These are phyloP conservation scores for Pleurotus tuber-regium DNA, from an alignment of 768 basidiomycete genomes.

Conservation along the genomic window DNA sequence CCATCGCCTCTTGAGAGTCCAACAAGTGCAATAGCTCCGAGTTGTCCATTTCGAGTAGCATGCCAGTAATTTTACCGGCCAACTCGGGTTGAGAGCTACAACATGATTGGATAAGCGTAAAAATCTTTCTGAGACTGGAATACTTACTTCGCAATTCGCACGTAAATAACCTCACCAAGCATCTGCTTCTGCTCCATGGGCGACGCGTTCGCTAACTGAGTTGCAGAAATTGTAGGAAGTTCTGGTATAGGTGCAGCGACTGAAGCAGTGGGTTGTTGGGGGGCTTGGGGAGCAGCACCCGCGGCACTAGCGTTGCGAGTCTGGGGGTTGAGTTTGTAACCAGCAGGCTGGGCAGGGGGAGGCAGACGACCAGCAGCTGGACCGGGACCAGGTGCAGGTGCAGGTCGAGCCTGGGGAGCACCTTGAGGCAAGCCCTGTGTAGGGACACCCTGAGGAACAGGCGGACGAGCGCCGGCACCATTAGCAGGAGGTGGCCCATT, in stretches of 20 bases:
- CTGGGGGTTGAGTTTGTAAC: slow-evolving; percentile 33
- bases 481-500: slow-evolving; percentile 58
- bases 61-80: slow-evolving; percentile 98
- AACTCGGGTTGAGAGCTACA: slow-evolving; percentile 81
- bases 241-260: slow-evolving; percentile 33
- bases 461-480: slow-evolving; percentile 49
- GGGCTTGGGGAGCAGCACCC: slow-evolving; percentile 43
- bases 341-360: slow-evolving; percentile 32
- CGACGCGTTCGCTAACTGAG: slow-evolving; percentile 56
- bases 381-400: slow-evolving; percentile 38
- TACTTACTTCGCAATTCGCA: slow-evolving; percentile 80
- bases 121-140: too few species aligned
- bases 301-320: slow-evolving; percentile 31
- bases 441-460: slow-evolving; percentile 45
- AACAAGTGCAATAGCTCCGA: slow-evolving; percentile 86
- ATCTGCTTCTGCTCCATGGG: slow-evolving; percentile 97
- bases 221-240: slow-evolving; percentile 42
- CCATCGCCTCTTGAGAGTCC: slow-evolving; percentile 79
- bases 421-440: slow-evolving; percentile 17
- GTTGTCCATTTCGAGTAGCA: slow-evolving; percentile 99
- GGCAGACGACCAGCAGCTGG: slow-evolving; percentile 42
- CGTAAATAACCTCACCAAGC: slow-evolving; percentile 95
- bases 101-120: too few species aligned
- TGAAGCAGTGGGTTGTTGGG: slow-evolving; percentile 34
- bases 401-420: slow-evolving; percentile 32